Conservation (phyloP, 192 early-diverging fungal species). For the Coemansia sp. region DNA sequence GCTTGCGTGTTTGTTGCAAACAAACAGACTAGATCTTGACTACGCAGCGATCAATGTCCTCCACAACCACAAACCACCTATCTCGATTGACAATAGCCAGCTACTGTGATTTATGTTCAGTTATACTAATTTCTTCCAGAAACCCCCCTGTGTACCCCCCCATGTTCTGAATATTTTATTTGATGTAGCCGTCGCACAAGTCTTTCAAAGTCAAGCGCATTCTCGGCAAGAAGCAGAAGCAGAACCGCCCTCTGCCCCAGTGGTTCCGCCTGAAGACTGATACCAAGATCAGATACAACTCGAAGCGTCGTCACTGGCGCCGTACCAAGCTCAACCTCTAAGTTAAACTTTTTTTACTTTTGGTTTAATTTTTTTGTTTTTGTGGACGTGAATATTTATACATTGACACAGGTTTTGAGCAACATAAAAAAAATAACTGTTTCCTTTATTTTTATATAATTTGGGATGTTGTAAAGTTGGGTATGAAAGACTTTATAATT, state of each 20-base stretch:
- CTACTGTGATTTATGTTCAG: not conserved
- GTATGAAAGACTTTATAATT: too few relatives aligned
- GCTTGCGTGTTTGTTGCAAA: too few relatives aligned
- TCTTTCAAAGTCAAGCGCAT: constrained; percentile 95
- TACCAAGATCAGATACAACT: constrained; percentile 96
- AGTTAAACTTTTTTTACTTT: constrained; percentile 28
- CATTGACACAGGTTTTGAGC: not conserved
- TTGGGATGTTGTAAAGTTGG: too few relatives aligned
- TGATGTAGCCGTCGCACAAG: constrained; percentile 92
- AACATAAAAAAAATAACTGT: not conserved
- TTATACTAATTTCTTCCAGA: too few relatives aligned
- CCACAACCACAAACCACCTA: too few relatives aligned
- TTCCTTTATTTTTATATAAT: too few relatives aligned
- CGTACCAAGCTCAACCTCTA: constrained; percentile 97
- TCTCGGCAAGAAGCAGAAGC: constrained; percentile 98
- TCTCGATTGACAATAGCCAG: too few relatives aligned
- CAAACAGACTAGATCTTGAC: too few relatives aligned
- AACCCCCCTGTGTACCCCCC: not conserved
- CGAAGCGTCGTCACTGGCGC: constrained; percentile 99
- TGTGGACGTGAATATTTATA: not conserved
- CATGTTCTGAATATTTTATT: not conserved
- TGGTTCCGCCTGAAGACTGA: constrained; percentile 97
- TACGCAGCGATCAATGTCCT: too few relatives aligned
- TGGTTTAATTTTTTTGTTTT: not conserved
- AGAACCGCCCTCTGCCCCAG: constrained; percentile 97